These are phyloP conservation scores for Sporobolomyces pararoseus DNA, from an alignment of 768 basidiomycete species.

Conservation along the genomic window DNA sequence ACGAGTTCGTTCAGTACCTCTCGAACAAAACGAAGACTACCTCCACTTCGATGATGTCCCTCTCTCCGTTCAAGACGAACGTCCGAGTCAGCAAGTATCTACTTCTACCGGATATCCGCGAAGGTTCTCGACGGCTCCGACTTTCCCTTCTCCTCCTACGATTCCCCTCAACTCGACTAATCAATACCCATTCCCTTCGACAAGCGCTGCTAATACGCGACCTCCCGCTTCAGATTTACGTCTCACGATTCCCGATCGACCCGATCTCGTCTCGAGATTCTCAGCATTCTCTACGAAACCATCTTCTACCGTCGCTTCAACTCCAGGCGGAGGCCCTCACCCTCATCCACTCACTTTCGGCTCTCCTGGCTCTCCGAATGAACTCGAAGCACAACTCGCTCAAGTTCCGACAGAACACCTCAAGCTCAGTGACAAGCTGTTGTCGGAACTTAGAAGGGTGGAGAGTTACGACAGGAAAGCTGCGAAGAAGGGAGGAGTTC, in stretches of 20 bases:
- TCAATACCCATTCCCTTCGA: background rate
- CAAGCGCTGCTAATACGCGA: background rate
- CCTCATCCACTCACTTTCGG: background rate
- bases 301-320: background rate
- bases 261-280: constrained; percentile 17
- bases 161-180: background rate
- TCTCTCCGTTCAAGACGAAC: background rate
- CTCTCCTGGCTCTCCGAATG: constrained; percentile 1
- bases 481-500: background rate
- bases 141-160: background rate
- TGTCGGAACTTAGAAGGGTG: constrained; percentile 8
- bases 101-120: background rate
- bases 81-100: background rate
- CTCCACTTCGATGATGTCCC: background rate
- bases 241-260: background rate
- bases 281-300: constrained; percentile 17
- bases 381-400: constrained; percentile 18
- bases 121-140: background rate
- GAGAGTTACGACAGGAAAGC: constrained; percentile 1
- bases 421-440: constrained; percentile 9
- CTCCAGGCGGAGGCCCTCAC: background rate
- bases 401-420: constrained; percentile 7
- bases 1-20: constrained; percentile 14
- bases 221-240: background rate
- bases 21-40: background rate